Evolutionary conservation across 1,284 basidiomycete genomes (phyloP).

Genomic region (Peniophora sp.): DNA sequence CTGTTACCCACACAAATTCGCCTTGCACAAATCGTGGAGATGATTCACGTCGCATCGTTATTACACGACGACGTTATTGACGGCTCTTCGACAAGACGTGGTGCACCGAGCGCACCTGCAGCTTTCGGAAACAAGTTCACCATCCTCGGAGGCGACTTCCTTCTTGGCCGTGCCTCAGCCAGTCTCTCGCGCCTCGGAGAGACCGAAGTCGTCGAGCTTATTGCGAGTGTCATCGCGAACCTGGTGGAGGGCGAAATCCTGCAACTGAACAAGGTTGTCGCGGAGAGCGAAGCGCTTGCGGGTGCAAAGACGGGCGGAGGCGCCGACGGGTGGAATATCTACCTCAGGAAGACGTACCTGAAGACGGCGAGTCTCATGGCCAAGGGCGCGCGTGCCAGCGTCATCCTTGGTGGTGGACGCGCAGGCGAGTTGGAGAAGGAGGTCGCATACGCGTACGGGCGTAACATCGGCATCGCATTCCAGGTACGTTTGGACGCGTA

Average conservation of each 20-base stretch:
- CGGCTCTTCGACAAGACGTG: conserved; percentile 74
- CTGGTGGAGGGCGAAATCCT: conserved; percentile 96
- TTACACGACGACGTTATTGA: conserved; percentile 97
- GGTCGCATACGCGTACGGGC: conserved; percentile 87
- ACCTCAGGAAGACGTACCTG: conserved; percentile 92
- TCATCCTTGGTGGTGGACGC: conserved; percentile 82
- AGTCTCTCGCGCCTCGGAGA: conserved; percentile 84
- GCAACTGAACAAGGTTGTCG: conserved; percentile 60
- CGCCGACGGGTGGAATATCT: conserved; percentile 72
- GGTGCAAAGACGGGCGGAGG: conserved; percentile 18
- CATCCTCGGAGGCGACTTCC: conserved; percentile 92
- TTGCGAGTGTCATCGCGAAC: conserved; percentile 90
- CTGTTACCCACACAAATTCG: conserved; percentile 84
- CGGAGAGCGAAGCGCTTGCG: conserved; percentile 22
- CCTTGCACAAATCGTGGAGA: conserved; percentile 94
- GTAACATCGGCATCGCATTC: conserved; percentile 89
- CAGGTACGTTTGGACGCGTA: conserved; percentile 52
- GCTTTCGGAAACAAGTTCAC: conserved; percentile 95
- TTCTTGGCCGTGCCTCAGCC: conserved; percentile 87
- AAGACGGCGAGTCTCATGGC: conserved; percentile 97
- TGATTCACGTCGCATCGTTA: conserved; percentile 96
- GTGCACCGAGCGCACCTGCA: conserved; percentile 77
- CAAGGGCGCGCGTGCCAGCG: conserved; percentile 84
- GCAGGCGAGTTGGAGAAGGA: conserved; percentile 86
- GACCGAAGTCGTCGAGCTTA: conserved; percentile 87